phyloP scores from a whole-genome alignment of 495 filamentous ascomycete genomes.

The Aspergillus steynii region DNA sequence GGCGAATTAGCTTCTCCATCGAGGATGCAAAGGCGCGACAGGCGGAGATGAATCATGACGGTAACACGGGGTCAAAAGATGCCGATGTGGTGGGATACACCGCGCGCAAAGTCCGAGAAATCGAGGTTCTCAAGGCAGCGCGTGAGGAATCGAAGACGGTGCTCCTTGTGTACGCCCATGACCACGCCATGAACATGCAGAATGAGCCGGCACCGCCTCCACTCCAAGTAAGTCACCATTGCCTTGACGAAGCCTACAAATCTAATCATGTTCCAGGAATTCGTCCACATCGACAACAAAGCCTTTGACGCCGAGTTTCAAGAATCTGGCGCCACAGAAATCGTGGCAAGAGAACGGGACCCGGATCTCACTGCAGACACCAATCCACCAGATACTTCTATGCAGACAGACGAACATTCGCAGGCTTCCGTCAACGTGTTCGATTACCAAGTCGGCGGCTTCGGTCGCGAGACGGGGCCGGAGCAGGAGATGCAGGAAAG shows the following conservation, averaged over 20 bases:
- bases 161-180: slow-evolving; percentile 54
- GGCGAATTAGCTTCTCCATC: slow-evolving; percentile 53
- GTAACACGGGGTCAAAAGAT: slow-evolving; percentile 21
- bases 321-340: slow-evolving; percentile 13
- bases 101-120: slow-evolving; percentile 46
- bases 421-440: slow-evolving; percentile 36
- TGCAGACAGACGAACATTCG: background rate
- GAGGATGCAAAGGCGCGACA: slow-evolving; percentile 46
- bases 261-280: slow-evolving; percentile 30
- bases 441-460: slow-evolving; percentile 42
- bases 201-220: slow-evolving; percentile 34
- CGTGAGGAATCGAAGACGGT: slow-evolving; percentile 49
- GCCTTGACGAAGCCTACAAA: background rate
- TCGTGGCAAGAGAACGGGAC: background rate
- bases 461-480: slow-evolving; percentile 29
- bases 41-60: slow-evolving; percentile 27
- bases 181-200: slow-evolving; percentile 37
- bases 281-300: slow-evolving; percentile 49
- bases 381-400: background rate
- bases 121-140: slow-evolving; percentile 53
- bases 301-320: slow-evolving; percentile 46
- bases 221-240: slow-evolving; percentile 38
- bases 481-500: slow-evolving; percentile 45
- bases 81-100: slow-evolving; percentile 48
- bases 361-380: slow-evolving; percentile 5